Evolutionary conservation across 2,329 filamentous ascomycete genomes (phyloP).

Genomic region (Colletotrichum paranaense): DNA sequence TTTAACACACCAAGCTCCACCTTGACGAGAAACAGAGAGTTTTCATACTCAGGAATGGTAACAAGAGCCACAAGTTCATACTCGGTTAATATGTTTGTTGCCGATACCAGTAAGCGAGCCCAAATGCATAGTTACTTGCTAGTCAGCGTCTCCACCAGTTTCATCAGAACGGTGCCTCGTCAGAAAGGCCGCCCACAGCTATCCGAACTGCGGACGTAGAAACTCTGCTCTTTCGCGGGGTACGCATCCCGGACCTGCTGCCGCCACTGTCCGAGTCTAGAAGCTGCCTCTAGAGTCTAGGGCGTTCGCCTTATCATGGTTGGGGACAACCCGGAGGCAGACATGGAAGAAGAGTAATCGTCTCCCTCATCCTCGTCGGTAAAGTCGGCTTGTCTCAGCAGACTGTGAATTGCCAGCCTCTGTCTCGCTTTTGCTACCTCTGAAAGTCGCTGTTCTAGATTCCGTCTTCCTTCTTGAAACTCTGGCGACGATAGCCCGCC

Average conservation of each 20-base stretch:
- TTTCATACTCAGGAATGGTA: too few relatives aligned
- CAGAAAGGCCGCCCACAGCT: background rate
- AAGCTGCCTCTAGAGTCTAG: background rate
- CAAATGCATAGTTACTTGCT: too few relatives aligned
- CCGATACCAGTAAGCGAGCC: background rate
- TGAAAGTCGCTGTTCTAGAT: slow-evolving; percentile 34
- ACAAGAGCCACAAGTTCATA: too few relatives aligned
- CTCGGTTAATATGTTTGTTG: background rate
- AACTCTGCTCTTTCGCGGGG: background rate
- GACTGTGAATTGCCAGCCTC: slow-evolving; percentile 44
- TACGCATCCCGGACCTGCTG: background rate
- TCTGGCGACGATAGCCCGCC: slow-evolving; percentile 33
- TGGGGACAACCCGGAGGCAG: slow-evolving; percentile 1
- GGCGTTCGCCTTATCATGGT: slow-evolving; percentile 7
- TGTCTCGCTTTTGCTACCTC: slow-evolving; percentile 38
- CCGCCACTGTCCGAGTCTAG: background rate
- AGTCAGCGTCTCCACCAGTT: background rate
- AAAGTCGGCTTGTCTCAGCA: slow-evolving; percentile 42
- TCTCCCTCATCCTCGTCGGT: slow-evolving; percentile 40
- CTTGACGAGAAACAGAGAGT: too few relatives aligned
- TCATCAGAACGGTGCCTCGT: background rate
- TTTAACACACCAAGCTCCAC: too few relatives aligned
- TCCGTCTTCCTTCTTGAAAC: slow-evolving; percentile 11
- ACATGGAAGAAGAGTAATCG: slow-evolving; percentile 14
- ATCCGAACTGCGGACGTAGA: background rate